phyloP scores from a whole-genome alignment of 1,139 yeast genomes.

The Zygosaccharomyces pseudobailii region DNA sequence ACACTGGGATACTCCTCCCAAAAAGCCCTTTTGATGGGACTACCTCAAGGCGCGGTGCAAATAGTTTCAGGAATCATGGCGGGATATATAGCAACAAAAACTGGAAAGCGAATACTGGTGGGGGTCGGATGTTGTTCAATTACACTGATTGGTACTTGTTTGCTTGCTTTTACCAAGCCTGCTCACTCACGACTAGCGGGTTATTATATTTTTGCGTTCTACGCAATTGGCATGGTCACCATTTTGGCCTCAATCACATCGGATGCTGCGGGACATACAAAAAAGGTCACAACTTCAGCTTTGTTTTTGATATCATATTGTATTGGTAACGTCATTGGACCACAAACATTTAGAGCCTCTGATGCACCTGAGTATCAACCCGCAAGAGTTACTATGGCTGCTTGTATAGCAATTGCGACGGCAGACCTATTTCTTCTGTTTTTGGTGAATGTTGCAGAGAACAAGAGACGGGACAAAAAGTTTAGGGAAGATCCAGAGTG shows the following conservation, averaged over 20 bases:
- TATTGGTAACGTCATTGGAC: slow-evolving; percentile 54
- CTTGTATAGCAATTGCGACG: not conserved
- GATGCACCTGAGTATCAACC: slow-evolving; percentile 50
- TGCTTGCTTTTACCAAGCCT: slow-evolving; percentile 43
- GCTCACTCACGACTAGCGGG: slow-evolving; percentile 41
- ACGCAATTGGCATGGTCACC: slow-evolving; percentile 27
- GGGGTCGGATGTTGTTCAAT: slow-evolving; percentile 19
- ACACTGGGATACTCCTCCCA: slow-evolving; percentile 36
- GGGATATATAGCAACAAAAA: not conserved
- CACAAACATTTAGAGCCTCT: slow-evolving; percentile 50
- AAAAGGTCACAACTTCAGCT: slow-evolving; percentile 23
- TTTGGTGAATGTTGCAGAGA: slow-evolving; percentile 54
- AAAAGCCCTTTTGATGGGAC: slow-evolving; percentile 37
- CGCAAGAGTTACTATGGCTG: slow-evolving; percentile 25
- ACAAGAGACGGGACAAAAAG: slow-evolving; percentile 32
- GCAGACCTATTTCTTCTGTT: slow-evolving; percentile 39
- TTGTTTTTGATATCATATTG: slow-evolving; percentile 21
- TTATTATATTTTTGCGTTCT: slow-evolving; percentile 12
- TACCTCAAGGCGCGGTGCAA: slow-evolving; percentile 37
- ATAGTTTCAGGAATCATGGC: not conserved
- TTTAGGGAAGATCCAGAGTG: slow-evolving; percentile 28
- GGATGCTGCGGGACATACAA: slow-evolving; percentile 31
- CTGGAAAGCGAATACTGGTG: not conserved
- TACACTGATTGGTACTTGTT: slow-evolving; percentile 36
- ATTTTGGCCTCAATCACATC: slow-evolving; percentile 18